Evolutionary conservation across 371 early-diverging fungal species (phyloP), one percentile per base, ranked within the genome.

Genomic region (Mortierella sp.): DNA sequence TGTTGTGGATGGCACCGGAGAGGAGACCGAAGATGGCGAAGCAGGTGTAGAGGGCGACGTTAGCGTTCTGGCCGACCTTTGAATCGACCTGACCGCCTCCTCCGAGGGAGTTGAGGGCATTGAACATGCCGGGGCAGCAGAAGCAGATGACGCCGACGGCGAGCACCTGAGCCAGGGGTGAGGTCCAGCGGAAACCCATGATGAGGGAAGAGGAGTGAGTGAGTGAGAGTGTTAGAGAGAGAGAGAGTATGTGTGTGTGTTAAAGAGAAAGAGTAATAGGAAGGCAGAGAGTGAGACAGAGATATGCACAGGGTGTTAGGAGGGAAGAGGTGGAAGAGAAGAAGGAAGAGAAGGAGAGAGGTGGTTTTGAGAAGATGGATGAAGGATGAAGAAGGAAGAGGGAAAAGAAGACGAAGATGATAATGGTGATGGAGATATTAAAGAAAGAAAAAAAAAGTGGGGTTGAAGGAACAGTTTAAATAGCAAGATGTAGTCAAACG

Each of bases 81-180:
- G 91, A 91, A 87, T 95, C 93, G 24, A 93, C 83, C 72, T 94
- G 94, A 14, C 95, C 95, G 74, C 93, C 94, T 65, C 93, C 94
- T 38, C 94, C 94, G 76, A 94, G 88, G n/a, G 93, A 92, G 88
- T 91, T 94, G 47, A 96, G 89, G 48, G 95, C 97, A 74, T 96
- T 96, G 88, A 93, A 96, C 96, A 96, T 95, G 74, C 96, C 97
- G 10, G 97, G 80, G 50, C 95, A 95, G 71, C 94, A 92, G 77
- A 96, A 92, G 82, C 95, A 95, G 72, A 96, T 94, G 44, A 96
- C 84, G 9, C 95, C 95, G 9, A 96, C 88, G 16, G 96, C 84
- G 26, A 94, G 78, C 38, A 96, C 90, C 81, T 96, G 96, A 48
- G 91, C 88, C 77, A 94, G 74, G 0, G 95, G 92, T 21, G 92